Conservation (phyloP, 257 asterid genomes). For the Solanum acaule region DNA sequence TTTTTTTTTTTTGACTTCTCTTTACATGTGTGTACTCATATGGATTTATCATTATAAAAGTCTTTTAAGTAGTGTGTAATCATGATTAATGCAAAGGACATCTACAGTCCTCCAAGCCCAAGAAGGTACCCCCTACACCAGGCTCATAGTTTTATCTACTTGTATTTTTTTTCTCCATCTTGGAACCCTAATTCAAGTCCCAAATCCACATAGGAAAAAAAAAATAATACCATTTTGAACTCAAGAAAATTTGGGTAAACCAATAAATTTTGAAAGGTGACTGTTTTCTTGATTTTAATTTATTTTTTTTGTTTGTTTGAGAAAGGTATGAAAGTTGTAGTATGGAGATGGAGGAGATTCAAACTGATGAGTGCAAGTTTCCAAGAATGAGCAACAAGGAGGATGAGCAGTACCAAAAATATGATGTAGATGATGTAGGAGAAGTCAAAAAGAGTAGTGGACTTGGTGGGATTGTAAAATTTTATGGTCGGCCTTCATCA, state of each 20-base stretch:
- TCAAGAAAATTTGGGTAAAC: not conserved
- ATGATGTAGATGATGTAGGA: slow-evolving; percentile 35
- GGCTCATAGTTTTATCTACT: slow-evolving; percentile 14
- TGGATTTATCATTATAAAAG: slow-evolving; percentile 7
- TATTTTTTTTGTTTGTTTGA: not conserved
- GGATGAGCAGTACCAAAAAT: slow-evolving; percentile 34
- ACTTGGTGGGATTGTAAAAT: slow-evolving; percentile 23
- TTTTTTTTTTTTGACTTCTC: not conserved
- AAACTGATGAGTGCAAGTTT: slow-evolving; percentile 25
- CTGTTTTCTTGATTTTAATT: not conserved
- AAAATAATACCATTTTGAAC: not conserved
- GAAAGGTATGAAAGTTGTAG: slow-evolving; percentile 44
- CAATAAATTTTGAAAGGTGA: not conserved
- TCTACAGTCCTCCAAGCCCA: not conserved
- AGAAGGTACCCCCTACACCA: not conserved
- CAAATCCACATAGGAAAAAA: not conserved
- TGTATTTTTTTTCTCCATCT: not conserved
- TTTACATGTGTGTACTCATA: slow-evolving; percentile 4
- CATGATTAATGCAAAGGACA: slow-evolving; percentile 44
- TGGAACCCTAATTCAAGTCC: slow-evolving; percentile 25
- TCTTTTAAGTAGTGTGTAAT: slow-evolving; percentile 27
- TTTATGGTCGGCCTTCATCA: slow-evolving; percentile 53
- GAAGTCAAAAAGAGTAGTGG: slow-evolving; percentile 22
- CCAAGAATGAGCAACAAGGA: slow-evolving; percentile 30
- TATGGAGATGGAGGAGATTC: slow-evolving; percentile 49